Conservation (phyloP, 176 grass and related monocot species). For the Tillandsia leiboldiana region DNA sequence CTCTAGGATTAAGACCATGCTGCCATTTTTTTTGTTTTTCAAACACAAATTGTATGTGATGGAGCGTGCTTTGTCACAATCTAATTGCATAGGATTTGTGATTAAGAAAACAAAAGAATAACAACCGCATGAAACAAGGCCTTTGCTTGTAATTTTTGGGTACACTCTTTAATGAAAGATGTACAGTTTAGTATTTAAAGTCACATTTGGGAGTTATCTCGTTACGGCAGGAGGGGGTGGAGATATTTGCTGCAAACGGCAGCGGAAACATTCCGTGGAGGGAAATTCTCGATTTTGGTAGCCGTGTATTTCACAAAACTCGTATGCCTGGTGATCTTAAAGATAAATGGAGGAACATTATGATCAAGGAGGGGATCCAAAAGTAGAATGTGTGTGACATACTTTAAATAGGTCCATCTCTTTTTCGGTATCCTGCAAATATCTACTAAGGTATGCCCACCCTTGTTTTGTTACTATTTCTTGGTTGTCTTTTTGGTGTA, state of each 20-base stretch:
- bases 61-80: no score
- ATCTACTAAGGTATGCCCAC: no score
- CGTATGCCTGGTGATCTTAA: constrained; percentile 49
- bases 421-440: no score
- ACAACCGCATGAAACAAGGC: no score
- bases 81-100: no score
- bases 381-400: neutral
- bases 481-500: no score
- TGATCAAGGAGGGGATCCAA: constrained; percentile 21
- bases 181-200: neutral
- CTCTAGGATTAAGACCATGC: neutral
- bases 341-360: constrained; percentile 75
- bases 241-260: constrained; percentile 14
- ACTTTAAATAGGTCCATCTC: no score
- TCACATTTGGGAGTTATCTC: neutral
- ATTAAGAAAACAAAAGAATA: no score
- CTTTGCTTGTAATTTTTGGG: neutral
- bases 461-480: no score
- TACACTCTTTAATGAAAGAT: neutral
- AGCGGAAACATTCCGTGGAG: constrained; percentile 34
- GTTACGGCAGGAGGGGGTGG: constrained; percentile 37
- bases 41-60: no score
- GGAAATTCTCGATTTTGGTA: constrained; percentile 30
- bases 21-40: neutral
- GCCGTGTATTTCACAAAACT: constrained; percentile 35